Evolutionary conservation across 2,329 filamentous ascomycete genomes (phyloP).

Genomic region (Fusarium longipes): DNA sequence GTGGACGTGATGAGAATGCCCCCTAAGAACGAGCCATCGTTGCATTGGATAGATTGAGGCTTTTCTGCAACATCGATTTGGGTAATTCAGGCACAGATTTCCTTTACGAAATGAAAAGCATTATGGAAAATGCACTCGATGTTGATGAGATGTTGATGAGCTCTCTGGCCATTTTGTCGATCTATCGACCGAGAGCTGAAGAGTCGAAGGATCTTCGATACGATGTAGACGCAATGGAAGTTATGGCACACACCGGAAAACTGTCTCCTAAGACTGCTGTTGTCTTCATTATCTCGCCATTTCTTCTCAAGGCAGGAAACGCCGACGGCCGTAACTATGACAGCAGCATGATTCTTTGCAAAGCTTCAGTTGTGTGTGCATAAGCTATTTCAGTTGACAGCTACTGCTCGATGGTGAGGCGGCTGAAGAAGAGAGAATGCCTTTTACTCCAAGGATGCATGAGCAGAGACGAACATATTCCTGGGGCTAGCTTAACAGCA

Average conservation of each 20-base stretch:
- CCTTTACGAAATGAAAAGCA: not conserved
- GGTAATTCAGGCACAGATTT: not conserved
- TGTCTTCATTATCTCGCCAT: not conserved
- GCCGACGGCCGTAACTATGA: conserved; percentile 13
- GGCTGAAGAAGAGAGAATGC: not conserved
- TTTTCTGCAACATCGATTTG: not conserved
- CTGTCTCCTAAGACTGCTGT: not conserved
- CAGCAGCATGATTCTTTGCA: not conserved
- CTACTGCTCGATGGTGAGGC: not conserved
- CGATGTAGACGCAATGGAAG: not conserved
- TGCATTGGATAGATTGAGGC: not conserved
- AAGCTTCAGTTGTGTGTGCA: not conserved
- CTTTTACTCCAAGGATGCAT: too few relatives aligned
- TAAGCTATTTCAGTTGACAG: not conserved
- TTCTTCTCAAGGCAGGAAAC: conserved; percentile 5
- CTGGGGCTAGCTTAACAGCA: not conserved
- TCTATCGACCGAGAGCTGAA: not conserved
- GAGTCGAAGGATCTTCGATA: not conserved
- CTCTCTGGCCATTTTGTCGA: not conserved
- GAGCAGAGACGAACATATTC: too few relatives aligned
- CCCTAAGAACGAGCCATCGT: fast-evolving
- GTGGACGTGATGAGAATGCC: not conserved
- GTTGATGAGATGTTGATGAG: conserved; percentile 10
- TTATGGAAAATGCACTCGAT: not conserved
- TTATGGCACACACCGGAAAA: not conserved